These are phyloP conservation scores for Phytopythium helicoides DNA, from an alignment of 352 stramenopile genomes.

Conservation along the genomic window DNA sequence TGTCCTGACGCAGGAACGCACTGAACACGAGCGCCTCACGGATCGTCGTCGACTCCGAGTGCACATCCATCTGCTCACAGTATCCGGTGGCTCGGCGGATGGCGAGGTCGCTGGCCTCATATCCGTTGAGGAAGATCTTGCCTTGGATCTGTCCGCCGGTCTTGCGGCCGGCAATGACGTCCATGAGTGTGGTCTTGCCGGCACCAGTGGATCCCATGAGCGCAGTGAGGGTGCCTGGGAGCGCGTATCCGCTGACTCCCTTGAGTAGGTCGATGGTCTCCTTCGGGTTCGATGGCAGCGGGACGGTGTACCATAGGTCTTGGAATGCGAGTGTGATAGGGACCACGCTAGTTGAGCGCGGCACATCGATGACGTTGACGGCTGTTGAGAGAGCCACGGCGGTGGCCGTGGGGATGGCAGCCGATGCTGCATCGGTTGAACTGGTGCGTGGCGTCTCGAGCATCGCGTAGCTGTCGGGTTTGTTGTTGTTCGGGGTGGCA, in stretches of 20 bases:
- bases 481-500: not conserved
- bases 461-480: too few species aligned
- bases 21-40: slow-evolving; percentile 87
- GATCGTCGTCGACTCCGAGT: slow-evolving; percentile 84
- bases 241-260: slow-evolving; percentile 31
- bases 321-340: slow-evolving; percentile 37
- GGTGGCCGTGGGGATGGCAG: slow-evolving; percentile 6
- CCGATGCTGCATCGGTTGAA: slow-evolving; percentile 5
- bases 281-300: slow-evolving; percentile 14
- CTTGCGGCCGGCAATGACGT: slow-evolving; percentile 92
- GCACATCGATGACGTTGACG: not conserved
- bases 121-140: slow-evolving; percentile 83
- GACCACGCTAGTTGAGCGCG: slow-evolving; percentile 20
- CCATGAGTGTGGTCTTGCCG: slow-evolving; percentile 91
- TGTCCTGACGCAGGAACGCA: slow-evolving; percentile 40
- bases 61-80: slow-evolving; percentile 79
- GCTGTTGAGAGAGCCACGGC: too few species aligned
- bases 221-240: slow-evolving; percentile 42
- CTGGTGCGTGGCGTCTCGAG: not conserved
- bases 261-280: slow-evolving; percentile 35
- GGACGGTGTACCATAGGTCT: slow-evolving; percentile 37
- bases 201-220: slow-evolving; percentile 60
- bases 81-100: slow-evolving; percentile 32
- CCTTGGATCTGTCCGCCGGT: slow-evolving; percentile 69
- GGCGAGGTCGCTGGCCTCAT: slow-evolving; percentile 26